Percentiles rank a stretch among this genome's conserved stretches.
These are phyloP conservation scores for Musa troglodytarum DNA, from an alignment of 176 grass and related monocot genomes.

Conservation along the genomic window DNA sequence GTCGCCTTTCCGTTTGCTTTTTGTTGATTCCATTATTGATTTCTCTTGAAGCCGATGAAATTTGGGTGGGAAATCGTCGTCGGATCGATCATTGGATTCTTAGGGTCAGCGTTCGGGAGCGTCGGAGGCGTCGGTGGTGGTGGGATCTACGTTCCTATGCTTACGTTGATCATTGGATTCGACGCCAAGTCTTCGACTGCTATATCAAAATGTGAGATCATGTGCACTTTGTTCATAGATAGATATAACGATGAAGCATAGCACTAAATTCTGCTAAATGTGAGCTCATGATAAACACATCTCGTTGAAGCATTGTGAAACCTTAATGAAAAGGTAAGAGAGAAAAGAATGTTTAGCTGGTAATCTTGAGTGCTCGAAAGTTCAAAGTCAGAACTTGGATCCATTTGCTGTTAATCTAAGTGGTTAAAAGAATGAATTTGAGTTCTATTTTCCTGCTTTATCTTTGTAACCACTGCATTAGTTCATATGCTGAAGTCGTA, in stretches of 20 bases:
- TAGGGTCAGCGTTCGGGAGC: slow-evolving; percentile 20
- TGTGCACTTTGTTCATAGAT: not conserved
- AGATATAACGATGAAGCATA: too few species aligned
- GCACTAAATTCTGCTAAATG: too few species aligned
- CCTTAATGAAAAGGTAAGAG: not conserved
- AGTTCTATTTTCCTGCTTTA: too few species aligned
- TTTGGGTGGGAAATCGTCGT: slow-evolving; percentile 17
- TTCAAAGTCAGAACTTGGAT: not conserved
- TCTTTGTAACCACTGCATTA: too few species aligned
- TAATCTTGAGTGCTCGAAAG: not conserved
- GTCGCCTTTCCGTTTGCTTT: not conserved
- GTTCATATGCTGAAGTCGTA: too few species aligned
- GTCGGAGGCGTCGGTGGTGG: slow-evolving; percentile 23
- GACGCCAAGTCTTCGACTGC: slow-evolving; percentile 22
- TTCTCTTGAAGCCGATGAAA: slow-evolving; percentile 18
- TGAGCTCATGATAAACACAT: too few species aligned
- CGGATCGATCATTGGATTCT: slow-evolving; percentile 17
- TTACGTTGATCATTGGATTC: slow-evolving; percentile 22
- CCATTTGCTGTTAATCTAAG: not conserved
- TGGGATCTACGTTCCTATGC: slow-evolving; percentile 24
- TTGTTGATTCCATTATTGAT: not conserved
- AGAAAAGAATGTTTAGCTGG: not conserved
- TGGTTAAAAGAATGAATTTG: too few species aligned
- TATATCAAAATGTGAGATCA: slow-evolving; percentile 25
- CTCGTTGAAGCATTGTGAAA: too few species aligned